These are phyloP conservation scores for Chamaenerion angustifolium DNA, from an alignment of 345 rosid genomes.

Conservation along the genomic window DNA sequence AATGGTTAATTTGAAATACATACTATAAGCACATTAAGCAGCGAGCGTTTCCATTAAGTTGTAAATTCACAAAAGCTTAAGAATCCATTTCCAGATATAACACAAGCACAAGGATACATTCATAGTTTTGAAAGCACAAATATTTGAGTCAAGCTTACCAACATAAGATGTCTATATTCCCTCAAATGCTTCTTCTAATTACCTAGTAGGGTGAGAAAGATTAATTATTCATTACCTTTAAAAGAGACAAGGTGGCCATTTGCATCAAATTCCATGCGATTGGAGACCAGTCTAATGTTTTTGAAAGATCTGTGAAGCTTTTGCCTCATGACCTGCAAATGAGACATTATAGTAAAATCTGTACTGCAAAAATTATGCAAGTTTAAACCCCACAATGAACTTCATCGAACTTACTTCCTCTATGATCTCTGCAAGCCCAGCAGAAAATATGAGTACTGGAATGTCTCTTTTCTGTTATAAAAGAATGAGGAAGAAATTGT, in stretches of 20 bases:
- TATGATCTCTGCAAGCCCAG: constrained; percentile 92
- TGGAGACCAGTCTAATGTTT: constrained; percentile 69
- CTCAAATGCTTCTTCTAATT: too few relatives aligned
- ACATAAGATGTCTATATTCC: too few relatives aligned
- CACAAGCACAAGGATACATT: too few relatives aligned
- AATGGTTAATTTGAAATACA: background rate
- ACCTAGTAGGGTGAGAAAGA: too few relatives aligned
- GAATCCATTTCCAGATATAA: too few relatives aligned
- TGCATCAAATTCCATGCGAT: constrained; percentile 55
- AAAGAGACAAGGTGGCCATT: constrained; percentile 55
- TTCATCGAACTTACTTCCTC: constrained; percentile 52
- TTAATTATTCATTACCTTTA: constrained; percentile 33
- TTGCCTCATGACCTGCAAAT: constrained; percentile 67
- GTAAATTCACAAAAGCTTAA: too few relatives aligned
- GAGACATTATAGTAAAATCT: constrained; percentile 6
- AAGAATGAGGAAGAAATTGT: background rate
- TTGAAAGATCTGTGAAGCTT: constrained; percentile 55
- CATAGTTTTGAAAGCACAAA: too few relatives aligned
- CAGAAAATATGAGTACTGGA: constrained; percentile 78
- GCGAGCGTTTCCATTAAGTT: background rate
- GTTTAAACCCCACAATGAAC: background rate
- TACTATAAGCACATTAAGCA: background rate
- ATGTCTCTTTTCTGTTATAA: constrained; percentile 10
- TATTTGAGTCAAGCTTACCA: too few relatives aligned
- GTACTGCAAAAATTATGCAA: background rate